phyloP scores from a whole-genome alignment of 23 red algal genomes.

The Gracilaria gracilis region DNA sequence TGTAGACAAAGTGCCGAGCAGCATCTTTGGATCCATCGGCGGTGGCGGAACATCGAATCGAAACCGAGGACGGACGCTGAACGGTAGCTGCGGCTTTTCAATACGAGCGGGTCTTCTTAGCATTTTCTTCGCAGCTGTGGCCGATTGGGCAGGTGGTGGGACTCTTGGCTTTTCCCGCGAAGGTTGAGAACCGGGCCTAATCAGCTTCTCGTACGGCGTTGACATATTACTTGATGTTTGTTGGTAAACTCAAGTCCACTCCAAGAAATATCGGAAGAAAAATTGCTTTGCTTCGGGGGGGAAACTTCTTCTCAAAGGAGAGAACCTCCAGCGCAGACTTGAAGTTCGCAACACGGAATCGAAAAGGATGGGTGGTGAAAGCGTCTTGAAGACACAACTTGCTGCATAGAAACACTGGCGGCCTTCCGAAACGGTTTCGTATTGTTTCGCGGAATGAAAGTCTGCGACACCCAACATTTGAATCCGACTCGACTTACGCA shows the following conservation, averaged over 20 bases:
- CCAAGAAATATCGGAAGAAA: background rate
- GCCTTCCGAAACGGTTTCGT: no score
- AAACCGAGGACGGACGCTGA: conserved; percentile 65
- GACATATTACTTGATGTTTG: conserved; percentile 12
- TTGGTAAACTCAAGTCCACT: background rate
- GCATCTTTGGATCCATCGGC: conserved; percentile 76
- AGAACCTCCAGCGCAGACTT: background rate
- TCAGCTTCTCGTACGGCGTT: conserved; percentile 36
- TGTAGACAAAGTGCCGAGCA: conserved; percentile 55
- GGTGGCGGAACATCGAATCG: conserved; percentile 67
- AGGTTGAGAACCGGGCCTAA: conserved; percentile 19
- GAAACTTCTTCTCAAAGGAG: background rate
- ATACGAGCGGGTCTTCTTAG: conserved; percentile 10
- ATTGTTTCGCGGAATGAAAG: no score
- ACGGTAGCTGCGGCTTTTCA: conserved; percentile 40
- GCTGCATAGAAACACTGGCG: no score
- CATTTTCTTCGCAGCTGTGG: conserved; percentile 21
- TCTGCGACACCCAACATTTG: no score
- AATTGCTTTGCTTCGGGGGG: background rate
- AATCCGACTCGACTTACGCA: no score
- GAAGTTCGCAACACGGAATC: background rate
- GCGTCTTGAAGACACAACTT: no score
- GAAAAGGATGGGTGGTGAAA: background rate
- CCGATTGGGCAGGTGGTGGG: background rate
- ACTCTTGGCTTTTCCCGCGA: background rate